Evolutionary conservation across 768 basidiomycete species (phyloP), one percentile per base, ranked within the genome.

Genomic region (Melanogaster broomeanus): DNA sequence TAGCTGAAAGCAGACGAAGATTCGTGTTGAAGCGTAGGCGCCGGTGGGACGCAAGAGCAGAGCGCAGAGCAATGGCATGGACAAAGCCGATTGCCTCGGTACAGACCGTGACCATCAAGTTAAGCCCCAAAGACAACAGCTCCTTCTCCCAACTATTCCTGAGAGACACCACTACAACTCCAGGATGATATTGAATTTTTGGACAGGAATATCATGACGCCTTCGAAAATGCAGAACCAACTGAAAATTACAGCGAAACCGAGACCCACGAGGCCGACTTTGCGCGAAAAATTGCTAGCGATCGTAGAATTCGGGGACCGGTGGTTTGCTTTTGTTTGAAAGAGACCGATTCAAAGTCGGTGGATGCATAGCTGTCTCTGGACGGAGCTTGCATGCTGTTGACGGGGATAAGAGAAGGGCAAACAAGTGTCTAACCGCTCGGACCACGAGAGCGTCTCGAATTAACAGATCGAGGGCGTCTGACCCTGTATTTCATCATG

Each of bases 71-170:
- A 33, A 67, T 58, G 39, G 49, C 54, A n/a, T 69, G 68, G 11
- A 56, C 58, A 15, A 62, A 60, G 3, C 68, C 69, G 7, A 56
- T 69, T 3, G 67, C 55, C 30, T 69, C 68, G 12, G 64, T 69
- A 25, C 68, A 69, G 5, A 51, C 33, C 0, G 61, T 51, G 31
- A 69, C 60, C 48, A 69, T 52, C 12, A 64, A 38, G n/a, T 61
- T 69, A 42, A 69, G 62, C 4, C 19, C 63, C 6, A 69, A 55
- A 33, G n/a, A 37, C 30, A 71, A 27, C 2, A 58, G 37, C 37
- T 71, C 63, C 19, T 46, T 51, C 43, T 60, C 30, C 56, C 57
- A 49, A 15, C 25, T 5, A 9, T 48, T 52, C 16, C 13, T 11
- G 42, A 63, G 51, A 38, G 59, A 45, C 30, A 59, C 28, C 35